A percentile compares a stretch with the other conserved stretches of the same genome.
phyloP scores from a whole-genome alignment of 257 asterid species.

The Nicotiana paniculata region DNA sequence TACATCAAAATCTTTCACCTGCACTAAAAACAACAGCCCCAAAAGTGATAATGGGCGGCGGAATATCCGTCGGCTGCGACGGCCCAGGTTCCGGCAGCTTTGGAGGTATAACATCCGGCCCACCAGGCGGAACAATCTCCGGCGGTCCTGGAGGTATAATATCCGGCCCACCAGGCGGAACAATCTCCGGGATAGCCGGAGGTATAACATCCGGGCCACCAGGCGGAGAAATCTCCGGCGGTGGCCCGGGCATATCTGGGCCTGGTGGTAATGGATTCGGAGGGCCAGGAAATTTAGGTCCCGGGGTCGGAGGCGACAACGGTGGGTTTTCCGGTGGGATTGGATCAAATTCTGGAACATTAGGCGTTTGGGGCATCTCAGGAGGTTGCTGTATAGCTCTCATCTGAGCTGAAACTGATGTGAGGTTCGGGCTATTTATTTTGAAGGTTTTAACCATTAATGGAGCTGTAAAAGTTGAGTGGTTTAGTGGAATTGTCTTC shows the following conservation, averaged over 20 bases:
- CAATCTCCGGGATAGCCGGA: neutral
- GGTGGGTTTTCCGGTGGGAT: constrained; percentile 50
- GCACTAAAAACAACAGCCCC: no score
- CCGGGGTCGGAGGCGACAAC: neutral
- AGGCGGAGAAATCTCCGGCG: neutral
- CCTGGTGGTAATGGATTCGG: constrained; percentile 30
- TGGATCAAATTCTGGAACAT: constrained; percentile 46
- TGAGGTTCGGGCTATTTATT: neutral
- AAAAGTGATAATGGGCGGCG: neutral
- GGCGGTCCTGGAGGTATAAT: neutral
- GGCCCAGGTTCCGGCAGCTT: neutral
- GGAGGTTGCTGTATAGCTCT: constrained; percentile 23
- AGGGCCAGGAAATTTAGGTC: constrained; percentile 38
- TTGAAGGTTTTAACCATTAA: neutral
- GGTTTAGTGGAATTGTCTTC: neutral
- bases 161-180: neutral
- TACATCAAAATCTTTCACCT: no score
- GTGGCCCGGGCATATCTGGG: neutral
- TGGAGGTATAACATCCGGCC: constrained; percentile 8
- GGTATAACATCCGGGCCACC: neutral
- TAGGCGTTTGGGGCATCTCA: neutral
- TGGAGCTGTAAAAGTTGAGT: neutral
- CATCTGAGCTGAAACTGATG: neutral
- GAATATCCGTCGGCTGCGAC: neutral
- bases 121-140: neutral